Conservation (phyloP, 176 grass and related monocot genomes). For the Juncus inflexus region DNA sequence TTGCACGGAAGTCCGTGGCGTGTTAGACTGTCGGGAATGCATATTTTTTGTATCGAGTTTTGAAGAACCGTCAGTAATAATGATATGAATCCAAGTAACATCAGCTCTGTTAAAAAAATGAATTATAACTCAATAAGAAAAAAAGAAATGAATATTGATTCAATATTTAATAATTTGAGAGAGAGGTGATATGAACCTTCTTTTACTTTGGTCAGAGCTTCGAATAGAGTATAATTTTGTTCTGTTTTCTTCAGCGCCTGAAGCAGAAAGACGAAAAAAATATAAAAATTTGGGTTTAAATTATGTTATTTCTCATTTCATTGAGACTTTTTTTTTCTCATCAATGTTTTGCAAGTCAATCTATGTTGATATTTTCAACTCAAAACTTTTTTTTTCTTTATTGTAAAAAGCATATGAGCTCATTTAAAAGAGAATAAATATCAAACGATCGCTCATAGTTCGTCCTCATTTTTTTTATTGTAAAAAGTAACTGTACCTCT, state of each 20-base stretch:
- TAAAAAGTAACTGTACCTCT: too few species aligned
- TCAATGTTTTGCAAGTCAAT: too few species aligned
- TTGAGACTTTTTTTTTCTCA: too few species aligned
- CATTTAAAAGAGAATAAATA: too few species aligned
- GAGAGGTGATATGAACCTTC: slow-evolving; percentile 23
- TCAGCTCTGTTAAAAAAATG: slow-evolving; percentile 30
- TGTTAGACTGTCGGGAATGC: slow-evolving; percentile 27
- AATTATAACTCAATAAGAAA: neutral
- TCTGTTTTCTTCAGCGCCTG: slow-evolving; percentile 39
- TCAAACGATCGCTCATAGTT: too few species aligned
- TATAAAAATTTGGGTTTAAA: too few species aligned
- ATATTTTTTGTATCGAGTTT: slow-evolving; percentile 26
- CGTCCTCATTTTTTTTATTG: too few species aligned
- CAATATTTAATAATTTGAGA: neutral
- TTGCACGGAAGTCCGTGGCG: slow-evolving; percentile 43
- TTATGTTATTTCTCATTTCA: too few species aligned
- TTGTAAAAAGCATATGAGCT: too few species aligned
- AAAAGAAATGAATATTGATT: slow-evolving; percentile 2
- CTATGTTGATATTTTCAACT: too few species aligned
- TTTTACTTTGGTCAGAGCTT: slow-evolving; percentile 46
- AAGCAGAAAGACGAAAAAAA: neutral
- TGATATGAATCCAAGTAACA: slow-evolving; percentile 46
- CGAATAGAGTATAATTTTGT: slow-evolving; percentile 34
- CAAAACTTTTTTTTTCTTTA: too few species aligned
- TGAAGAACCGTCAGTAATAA: slow-evolving; percentile 36